A percentile compares a stretch with the other conserved stretches of the same genome.
phyloP scores from a whole-genome alignment of 1,284 basidiomycete genomes.

The Lignosus rhinocerotis region DNA sequence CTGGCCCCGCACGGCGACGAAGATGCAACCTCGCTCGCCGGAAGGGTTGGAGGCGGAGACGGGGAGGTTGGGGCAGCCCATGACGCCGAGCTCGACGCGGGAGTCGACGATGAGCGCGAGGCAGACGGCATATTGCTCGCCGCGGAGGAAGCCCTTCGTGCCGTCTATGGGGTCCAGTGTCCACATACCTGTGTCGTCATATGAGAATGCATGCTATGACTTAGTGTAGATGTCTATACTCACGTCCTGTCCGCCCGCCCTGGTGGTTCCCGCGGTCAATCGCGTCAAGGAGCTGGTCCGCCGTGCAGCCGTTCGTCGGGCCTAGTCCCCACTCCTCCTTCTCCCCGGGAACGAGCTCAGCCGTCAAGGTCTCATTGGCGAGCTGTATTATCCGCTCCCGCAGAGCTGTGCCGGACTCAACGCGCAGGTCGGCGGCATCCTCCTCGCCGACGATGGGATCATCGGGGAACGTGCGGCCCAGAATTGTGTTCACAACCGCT shows the following conservation, averaged over 20 bases:
- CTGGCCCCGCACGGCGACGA: slow-evolving; percentile 81
- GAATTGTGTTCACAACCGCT: slow-evolving; percentile 83
- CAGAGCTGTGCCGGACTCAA: slow-evolving; percentile 51
- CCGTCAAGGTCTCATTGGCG: slow-evolving; percentile 79
- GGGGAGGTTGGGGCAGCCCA: slow-evolving; percentile 96
- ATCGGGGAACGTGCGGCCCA: slow-evolving; percentile 73
- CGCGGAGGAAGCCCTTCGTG: slow-evolving; percentile 94
- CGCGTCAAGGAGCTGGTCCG: slow-evolving; percentile 71
- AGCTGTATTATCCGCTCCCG: slow-evolving; percentile 77
- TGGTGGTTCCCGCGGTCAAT: slow-evolving; percentile 85
- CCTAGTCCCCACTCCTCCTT: slow-evolving; percentile 67
- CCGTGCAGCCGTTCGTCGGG: slow-evolving; percentile 47
- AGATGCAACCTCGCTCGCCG: slow-evolving; percentile 75
- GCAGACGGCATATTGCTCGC: slow-evolving; percentile 97
- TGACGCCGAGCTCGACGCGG: slow-evolving; percentile 84
- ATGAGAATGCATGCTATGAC: background rate
- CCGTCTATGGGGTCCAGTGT: slow-evolving; percentile 92
- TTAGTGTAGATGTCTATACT: slow-evolving; percentile 37
- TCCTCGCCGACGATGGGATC: slow-evolving; percentile 97
- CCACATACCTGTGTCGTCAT: slow-evolving; percentile 67
- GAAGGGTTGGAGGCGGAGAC: slow-evolving; percentile 56
- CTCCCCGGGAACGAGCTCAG: slow-evolving; percentile 53
- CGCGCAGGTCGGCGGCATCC: slow-evolving; percentile 81
- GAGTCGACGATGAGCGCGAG: slow-evolving; percentile 88
- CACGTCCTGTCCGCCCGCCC: slow-evolving; percentile 81